Evolutionary conservation across 495 filamentous ascomycete genomes (phyloP).

Genomic region (Hypoxylon perforatum): DNA sequence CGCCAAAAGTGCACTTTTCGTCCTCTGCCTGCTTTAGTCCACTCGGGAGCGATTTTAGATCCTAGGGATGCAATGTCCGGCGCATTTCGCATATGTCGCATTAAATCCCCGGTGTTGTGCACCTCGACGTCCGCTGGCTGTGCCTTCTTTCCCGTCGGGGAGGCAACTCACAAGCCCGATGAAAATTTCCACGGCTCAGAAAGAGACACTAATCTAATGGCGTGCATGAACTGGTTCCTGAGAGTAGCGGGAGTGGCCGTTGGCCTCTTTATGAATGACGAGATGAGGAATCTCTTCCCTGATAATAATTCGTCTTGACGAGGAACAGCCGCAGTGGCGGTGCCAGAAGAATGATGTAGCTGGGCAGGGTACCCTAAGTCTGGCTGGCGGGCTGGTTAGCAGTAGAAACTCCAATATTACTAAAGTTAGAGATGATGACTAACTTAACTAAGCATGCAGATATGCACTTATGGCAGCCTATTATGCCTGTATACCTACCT

Average conservation of each 20-base stretch:
- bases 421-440: constrained; percentile 29
- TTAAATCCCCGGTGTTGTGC: constrained; percentile 23
- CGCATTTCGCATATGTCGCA: constrained; percentile 5
- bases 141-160: constrained; percentile 13
- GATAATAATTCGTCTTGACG: constrained; percentile 17
- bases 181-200: constrained; percentile 22
- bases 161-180: constrained; percentile 12
- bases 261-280: background rate
- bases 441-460: background rate
- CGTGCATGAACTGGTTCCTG: constrained; percentile 18
- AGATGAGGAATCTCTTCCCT: constrained; percentile 29
- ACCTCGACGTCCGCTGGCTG: constrained; percentile 5
- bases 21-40: background rate
- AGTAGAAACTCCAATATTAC: background rate
- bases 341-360: constrained; percentile 10
- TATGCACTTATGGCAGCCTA: background rate
- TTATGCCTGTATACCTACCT: background rate
- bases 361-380: background rate
- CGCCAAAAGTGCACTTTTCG: constrained; percentile 33
- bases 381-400: too few relatives aligned
- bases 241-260: constrained; percentile 18
- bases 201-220: constrained; percentile 6
- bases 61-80: constrained; percentile 10
- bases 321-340: constrained; percentile 29
- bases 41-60: background rate